Conservation (phyloP, 805 yeast species). For the Candida broadrunensis region DNA sequence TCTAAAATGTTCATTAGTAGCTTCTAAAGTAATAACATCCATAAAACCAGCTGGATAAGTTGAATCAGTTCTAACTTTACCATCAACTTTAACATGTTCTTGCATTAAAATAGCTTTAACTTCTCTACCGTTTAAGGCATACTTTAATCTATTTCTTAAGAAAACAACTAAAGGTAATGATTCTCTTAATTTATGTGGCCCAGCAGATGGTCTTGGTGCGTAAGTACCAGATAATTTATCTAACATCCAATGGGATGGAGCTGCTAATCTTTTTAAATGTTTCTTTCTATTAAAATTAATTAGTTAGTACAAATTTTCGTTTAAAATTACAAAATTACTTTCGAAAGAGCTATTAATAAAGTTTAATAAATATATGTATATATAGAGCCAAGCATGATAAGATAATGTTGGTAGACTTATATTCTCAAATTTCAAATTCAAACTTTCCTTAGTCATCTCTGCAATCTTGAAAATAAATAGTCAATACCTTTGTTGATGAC, state of each 20-base stretch:
- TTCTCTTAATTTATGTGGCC: slow-evolving; percentile 99
- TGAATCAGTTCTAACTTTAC: slow-evolving; percentile 98
- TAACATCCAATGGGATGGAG: slow-evolving; percentile 99
- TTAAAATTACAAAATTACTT: no score
- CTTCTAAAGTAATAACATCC: slow-evolving; percentile 97
- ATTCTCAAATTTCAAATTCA: no score
- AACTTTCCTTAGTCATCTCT: no score
- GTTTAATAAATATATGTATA: no score
- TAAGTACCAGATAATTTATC: slow-evolving; percentile 99
- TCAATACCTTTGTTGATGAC: no score
- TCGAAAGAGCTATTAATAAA: no score
- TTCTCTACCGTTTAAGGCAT: slow-evolving; percentile 98
- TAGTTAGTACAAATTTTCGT: slow-evolving; percentile 22
- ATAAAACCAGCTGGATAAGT: slow-evolving; percentile 99
- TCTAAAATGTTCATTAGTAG: slow-evolving; percentile 99
- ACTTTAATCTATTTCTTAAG: slow-evolving; percentile 98
- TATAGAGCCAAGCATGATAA: no score
- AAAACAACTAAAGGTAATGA: slow-evolving; percentile 95
- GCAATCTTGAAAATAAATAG: no score
- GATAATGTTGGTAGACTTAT: no score
- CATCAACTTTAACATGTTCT: slow-evolving; percentile 97
- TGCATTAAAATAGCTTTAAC: slow-evolving; percentile 97
- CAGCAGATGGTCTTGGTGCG: slow-evolving; percentile 99
- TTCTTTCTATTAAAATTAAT: slow-evolving; percentile 64
- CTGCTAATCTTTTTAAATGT: slow-evolving; percentile 99